phyloP scores from a whole-genome alignment of 2,329 filamentous ascomycete genomes.

The Colletotrichum lindemuthianum region DNA sequence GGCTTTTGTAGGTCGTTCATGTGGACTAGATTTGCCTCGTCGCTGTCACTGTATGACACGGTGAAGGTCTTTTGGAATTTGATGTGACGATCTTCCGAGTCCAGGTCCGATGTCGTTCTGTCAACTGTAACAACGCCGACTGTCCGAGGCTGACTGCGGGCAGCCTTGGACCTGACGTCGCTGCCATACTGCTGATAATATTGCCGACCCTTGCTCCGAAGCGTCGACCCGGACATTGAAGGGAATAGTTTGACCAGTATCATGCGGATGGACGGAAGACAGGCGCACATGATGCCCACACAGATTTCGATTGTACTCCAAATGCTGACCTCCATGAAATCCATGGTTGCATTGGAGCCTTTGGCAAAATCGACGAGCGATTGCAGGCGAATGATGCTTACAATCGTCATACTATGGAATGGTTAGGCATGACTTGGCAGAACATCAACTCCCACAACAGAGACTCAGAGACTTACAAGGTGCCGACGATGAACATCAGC shows the following conservation, averaged over 20 bases:
- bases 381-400: slow-evolving; percentile 43
- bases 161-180: slow-evolving; percentile 10
- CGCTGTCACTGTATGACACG: slow-evolving; percentile 45
- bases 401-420: slow-evolving; percentile 39
- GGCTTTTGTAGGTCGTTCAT: slow-evolving; percentile 40
- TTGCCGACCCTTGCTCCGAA: slow-evolving; percentile 31
- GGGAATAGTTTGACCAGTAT: slow-evolving; percentile 47
- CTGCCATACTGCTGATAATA: slow-evolving; percentile 35
- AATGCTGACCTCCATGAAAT: slow-evolving; percentile 39
- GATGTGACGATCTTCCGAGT: slow-evolving; percentile 38
- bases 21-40: slow-evolving; percentile 46
- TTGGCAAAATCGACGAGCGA: slow-evolving; percentile 40
- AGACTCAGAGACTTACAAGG: slow-evolving; percentile 45
- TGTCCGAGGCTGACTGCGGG: slow-evolving; percentile 13
- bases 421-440: slow-evolving; percentile 6
- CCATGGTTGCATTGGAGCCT: slow-evolving; percentile 39
- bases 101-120: slow-evolving; percentile 1
- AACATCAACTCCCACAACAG: not conserved
- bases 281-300: slow-evolving; percentile 49
- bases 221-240: slow-evolving; percentile 28
- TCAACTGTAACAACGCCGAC: slow-evolving; percentile 21
- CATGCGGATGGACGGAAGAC: slow-evolving; percentile 45
- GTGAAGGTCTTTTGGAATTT: slow-evolving; percentile 47
- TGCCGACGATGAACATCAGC: slow-evolving; percentile 57
- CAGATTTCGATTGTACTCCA: slow-evolving; percentile 51